Evolutionary conservation across 2,329 filamentous ascomycete genomes (phyloP), one percentile per base, ranked within the genome.

Genomic region (Gnomoniopsis smithogilvyi): DNA sequence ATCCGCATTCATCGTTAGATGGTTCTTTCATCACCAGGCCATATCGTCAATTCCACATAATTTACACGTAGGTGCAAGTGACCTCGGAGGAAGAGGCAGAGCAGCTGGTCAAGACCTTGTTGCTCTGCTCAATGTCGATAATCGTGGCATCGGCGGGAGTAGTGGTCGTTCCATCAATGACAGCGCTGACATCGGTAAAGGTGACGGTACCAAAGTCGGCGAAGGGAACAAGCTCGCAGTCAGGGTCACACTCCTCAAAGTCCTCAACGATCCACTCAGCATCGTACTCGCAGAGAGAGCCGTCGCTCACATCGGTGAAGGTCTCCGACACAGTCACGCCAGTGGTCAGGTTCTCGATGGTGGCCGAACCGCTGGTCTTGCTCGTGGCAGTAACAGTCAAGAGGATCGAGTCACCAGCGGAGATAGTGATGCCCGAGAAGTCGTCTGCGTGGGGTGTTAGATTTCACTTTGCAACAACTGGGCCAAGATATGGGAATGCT

Each of bases 201-300:
- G 71, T 70, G 12, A 82, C 73, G 3, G 68, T 73, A 17, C 75
- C 76, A 60, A 82, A 83, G 64, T 81, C 68, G 30, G 74, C 77
- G 55, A 83, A 72, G 0, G 73, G 65, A 3, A 83, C 76, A 48
- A 78, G 72, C 2, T 64, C 60, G 45, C 65, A 64, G 48, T 69
- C 68, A 3, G 66, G 62, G 4, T 67, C 63, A 38, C 60, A 62
- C 36, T 56, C 56, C 58, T 76, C 70, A 62, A 80, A 82, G 60
- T 82, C 80, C 71, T 86, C 83, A 10, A 86, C 81, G 63, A 87
- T 86, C 83, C 83, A 87, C 67, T 87, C 84, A 14, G 82, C 84
- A 60, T 85, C 85, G 64, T 78, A 77, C 65, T 82, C 74, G 65
- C 78, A 83, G 8, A 86, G 75, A 3, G 65, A 62, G 21, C 71